Evolutionary conservation across 352 stramenopile species (phyloP), one percentile per base, ranked within the genome.

Genomic region (Lagenidium giganteum): DNA sequence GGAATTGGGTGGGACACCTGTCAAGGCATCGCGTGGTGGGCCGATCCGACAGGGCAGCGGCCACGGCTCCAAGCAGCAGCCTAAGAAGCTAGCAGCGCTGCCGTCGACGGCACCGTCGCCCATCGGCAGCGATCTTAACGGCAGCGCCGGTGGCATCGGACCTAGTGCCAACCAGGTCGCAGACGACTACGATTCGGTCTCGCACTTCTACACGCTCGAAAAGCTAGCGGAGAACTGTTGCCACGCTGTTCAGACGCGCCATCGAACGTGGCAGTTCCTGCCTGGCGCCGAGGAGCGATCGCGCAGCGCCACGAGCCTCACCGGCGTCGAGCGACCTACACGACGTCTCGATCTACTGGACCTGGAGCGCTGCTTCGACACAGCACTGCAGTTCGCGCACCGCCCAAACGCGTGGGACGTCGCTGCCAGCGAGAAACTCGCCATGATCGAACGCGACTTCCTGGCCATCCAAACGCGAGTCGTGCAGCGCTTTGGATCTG

Each of bases 121-220:
- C n/a, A n/a, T n/a, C n/a, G n/a, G n/a, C n/a, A n/a, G n/a, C n/a
- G n/a, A n/a, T n/a, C n/a, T n/a, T n/a, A n/a, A n/a, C n/a, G n/a
- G n/a, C n/a, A n/a, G n/a, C n/a, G n/a, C n/a, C n/a, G n/a, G n/a
- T n/a, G n/a, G n/a, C n/a, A n/a, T n/a, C n/a, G n/a, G 51, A 61
- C 8, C 34, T 44, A 42, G 38, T 18, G 11, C 30, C 20, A 62
- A 54, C 31, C 28, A 49, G 16, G 16, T 5, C 24, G 28, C 51
- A 17, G 61, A 72, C 3, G 56, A 71, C 0, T 47, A 70, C 2
- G 62, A 64, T 20, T 25, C 60, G 2, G 61, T 83, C 14, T 83
- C 70, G 22, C 80, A 86, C 45, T 83, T 90, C 34, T 92, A 92
- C 59, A 83, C 80, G 18, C 60, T 90, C 18, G 77, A 90, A 47